Evolutionary conservation across 805 yeast species (phyloP).

Genomic region (Jamesozyma jinghongensis): DNA sequence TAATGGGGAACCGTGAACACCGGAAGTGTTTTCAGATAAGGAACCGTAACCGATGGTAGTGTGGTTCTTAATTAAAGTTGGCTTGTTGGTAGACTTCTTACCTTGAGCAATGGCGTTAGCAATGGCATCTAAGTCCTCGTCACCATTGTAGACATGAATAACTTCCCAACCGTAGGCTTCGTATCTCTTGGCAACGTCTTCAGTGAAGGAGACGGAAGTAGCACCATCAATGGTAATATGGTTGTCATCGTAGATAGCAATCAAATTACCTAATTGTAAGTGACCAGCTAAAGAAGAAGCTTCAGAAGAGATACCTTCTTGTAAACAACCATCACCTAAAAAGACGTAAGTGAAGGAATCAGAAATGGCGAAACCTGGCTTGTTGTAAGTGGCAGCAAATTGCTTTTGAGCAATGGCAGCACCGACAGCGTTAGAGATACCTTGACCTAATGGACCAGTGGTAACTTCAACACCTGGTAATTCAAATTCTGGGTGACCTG

Average conservation of each 20-base stretch:
- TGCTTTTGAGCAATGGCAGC: constrained; percentile 90
- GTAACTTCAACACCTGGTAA: constrained; percentile 93
- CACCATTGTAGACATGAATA: constrained; percentile 66
- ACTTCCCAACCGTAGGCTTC: constrained; percentile 94
- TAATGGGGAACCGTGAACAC: constrained; percentile 95
- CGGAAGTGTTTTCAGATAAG: constrained; percentile 68
- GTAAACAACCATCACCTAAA: constrained; percentile 96
- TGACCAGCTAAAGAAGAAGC: constrained; percentile 95
- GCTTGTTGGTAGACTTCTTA: constrained; percentile 66
- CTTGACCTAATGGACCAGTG: constrained; percentile 99
- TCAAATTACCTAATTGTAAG: constrained; percentile 83
- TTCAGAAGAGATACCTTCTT: constrained; percentile 96
- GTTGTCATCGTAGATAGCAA: constrained; percentile 95
- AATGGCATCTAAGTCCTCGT: constrained; percentile 66
- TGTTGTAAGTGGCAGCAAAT: constrained; percentile 87
- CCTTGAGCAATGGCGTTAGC: constrained; percentile 72
- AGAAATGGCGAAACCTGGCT: constrained; percentile 65
- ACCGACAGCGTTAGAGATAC: constrained; percentile 94
- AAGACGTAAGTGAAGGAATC: constrained; percentile 71
- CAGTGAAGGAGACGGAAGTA: constrained; percentile 85
- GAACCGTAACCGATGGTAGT: constrained; percentile 97
- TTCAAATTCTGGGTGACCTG: constrained; percentile 96
- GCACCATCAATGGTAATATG: constrained; percentile 93
- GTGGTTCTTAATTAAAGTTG: constrained; percentile 78
- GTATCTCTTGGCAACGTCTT: constrained; percentile 76